A percentile compares a stretch with the other conserved stretches of the same genome.
Evolutionary conservation across 106 monocot genomes (phyloP).

Genomic region (Hemerocallis citrina): DNA sequence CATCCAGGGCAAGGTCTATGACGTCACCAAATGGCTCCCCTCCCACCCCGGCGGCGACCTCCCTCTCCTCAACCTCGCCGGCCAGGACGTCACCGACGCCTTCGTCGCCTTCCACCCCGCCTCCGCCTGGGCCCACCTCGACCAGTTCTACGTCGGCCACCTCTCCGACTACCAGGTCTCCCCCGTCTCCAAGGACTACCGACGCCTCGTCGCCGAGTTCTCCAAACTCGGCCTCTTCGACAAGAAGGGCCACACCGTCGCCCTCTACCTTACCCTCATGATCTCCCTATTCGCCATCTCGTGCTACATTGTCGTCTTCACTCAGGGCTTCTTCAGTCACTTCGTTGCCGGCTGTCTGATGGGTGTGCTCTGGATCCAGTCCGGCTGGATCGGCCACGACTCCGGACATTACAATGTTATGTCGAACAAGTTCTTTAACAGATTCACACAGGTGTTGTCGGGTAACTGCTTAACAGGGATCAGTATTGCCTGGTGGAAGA

Average conservation of each 20-base stretch:
- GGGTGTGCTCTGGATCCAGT: conserved; percentile 54
- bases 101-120: conserved; percentile 59
- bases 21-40: conserved; percentile 44
- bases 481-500: conserved; percentile 70
- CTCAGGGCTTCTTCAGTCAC: conserved; percentile 10
- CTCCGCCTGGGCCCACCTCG: conserved; percentile 37
- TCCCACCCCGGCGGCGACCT: conserved; percentile 54
- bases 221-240: conserved; percentile 39
- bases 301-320: conserved; percentile 18
- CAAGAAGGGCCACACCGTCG: conserved; percentile 26
- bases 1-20: conserved; percentile 65
- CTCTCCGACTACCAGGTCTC: conserved; percentile 50
- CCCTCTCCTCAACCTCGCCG: conserved; percentile 54
- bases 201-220: conserved; percentile 44
- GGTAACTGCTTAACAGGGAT: conserved; percentile 56
- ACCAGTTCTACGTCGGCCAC: conserved; percentile 33
- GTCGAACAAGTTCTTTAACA: conserved; percentile 9
- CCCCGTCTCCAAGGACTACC: conserved; percentile 48
- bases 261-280: conserved; percentile 22
- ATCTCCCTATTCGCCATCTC: conserved; percentile 15
- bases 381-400: conserved; percentile 59
- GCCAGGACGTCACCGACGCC: conserved; percentile 65
- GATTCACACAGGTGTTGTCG: conserved; percentile 23
- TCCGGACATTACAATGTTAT: conserved; percentile 46
- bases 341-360: conserved; percentile 23